Conservation (phyloP, 2,329 filamentous ascomycete species). For the Calonectria leucothoes region DNA sequence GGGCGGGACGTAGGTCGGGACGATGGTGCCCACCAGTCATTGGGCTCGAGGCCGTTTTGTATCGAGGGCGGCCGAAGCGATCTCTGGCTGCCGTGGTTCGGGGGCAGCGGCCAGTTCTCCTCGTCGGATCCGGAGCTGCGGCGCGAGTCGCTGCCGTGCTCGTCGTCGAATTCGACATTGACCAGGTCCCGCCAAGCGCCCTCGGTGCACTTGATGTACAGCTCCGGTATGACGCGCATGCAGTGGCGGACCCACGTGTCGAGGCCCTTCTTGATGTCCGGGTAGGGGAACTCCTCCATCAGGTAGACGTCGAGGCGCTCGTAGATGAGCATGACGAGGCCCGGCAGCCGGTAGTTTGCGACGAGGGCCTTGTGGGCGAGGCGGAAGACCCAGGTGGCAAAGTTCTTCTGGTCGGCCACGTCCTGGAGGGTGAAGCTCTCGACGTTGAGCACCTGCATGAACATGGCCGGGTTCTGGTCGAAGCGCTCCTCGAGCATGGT, state of each 20-base stretch:
- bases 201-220: constrained; percentile 6
- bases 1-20: neutral
- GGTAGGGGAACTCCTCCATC: constrained; percentile 1
- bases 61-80: neutral
- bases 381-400: neutral
- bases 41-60: neutral
- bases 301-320: constrained; percentile 1
- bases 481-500: neutral
- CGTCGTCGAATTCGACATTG: neutral
- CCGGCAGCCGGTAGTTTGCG: constrained; percentile 1
- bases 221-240: neutral
- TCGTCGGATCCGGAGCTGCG: neutral
- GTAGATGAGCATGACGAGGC: constrained; percentile 1
- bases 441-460: constrained; percentile 7
- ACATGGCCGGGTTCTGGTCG: constrained; percentile 4
- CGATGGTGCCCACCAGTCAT: neutral
- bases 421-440: constrained; percentile 4
- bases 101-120: neutral
- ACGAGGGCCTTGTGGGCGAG: neutral
- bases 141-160: neutral
- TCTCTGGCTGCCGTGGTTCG: neutral
- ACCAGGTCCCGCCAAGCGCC: neutral
- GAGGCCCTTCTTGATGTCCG: neutral
- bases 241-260: neutral
- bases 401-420: constrained; percentile 5